Conservation (phyloP, 371 early-diverging fungal species). For the Circinella minor region DNA sequence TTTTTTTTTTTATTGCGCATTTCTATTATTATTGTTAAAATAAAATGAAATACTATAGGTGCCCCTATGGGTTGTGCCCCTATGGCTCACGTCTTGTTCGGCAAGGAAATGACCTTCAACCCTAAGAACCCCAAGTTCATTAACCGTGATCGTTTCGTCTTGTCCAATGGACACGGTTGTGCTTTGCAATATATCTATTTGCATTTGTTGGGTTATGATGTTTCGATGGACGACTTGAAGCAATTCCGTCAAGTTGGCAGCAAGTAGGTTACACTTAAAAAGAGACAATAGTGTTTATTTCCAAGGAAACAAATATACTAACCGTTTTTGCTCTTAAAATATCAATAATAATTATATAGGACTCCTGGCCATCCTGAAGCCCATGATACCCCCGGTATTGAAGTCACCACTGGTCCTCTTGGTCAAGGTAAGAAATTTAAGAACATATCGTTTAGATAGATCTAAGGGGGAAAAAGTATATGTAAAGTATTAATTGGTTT, state of each 20-base stretch:
- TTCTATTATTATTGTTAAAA: too few species aligned
- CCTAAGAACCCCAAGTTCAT: conserved; percentile 89
- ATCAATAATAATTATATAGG: too few species aligned
- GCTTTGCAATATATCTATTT: conserved; percentile 94
- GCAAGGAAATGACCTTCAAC: conserved; percentile 80
- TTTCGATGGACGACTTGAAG: conserved; percentile 95
- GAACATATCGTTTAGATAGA: neutral
- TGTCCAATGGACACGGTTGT: conserved; percentile 99
- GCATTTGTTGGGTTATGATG: conserved; percentile 89
- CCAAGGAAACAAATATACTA: too few species aligned
- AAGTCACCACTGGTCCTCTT: conserved; percentile 99
- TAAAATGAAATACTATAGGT: conserved; percentile 45
- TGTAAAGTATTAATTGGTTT: too few species aligned
- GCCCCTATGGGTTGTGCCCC: conserved; percentile 99
- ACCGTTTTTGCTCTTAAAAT: too few species aligned
- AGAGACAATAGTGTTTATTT: too few species aligned
- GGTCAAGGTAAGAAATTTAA: conserved; percentile 84
- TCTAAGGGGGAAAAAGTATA: too few species aligned
- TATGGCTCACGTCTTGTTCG: conserved; percentile 94
- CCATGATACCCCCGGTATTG: conserved; percentile 88
- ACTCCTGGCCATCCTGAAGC: conserved; percentile 95
- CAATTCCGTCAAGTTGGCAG: conserved; percentile 93
- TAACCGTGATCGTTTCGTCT: conserved; percentile 98
- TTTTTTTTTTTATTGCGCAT: too few species aligned
- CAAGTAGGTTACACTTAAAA: conserved; percentile 53